phyloP scores from a whole-genome alignment of 768 basidiomycete genomes.

The Holtermanniella nyarrowii region DNA sequence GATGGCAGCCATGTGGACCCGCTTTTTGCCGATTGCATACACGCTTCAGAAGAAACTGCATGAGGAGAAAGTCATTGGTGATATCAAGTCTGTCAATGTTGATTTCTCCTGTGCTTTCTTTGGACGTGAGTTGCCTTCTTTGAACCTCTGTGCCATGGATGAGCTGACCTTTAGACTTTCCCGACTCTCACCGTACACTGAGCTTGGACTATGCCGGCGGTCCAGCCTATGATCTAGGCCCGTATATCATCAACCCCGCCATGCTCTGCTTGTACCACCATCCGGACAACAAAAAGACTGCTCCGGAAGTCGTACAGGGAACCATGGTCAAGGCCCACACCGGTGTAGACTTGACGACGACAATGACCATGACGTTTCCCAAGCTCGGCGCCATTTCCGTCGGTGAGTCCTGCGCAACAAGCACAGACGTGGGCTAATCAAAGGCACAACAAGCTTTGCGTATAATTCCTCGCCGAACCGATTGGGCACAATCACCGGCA shows the following conservation, averaged over 20 bases:
- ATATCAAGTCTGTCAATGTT: conserved; percentile 25
- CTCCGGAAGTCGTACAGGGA: conserved; percentile 18
- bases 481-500: conserved; percentile 20
- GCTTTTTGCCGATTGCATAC: conserved; percentile 36
- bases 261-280: conserved; percentile 30
- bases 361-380: background rate
- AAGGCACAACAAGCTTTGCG: conserved; percentile 21
- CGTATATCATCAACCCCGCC: conserved; percentile 14
- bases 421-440: too few species aligned
- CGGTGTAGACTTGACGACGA: background rate
- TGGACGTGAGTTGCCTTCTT: too few species aligned
- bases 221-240: conserved; percentile 40
- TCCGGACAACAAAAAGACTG: conserved; percentile 26
- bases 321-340: conserved; percentile 9
- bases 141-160: too few species aligned
- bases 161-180: too few species aligned
- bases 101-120: conserved; percentile 33
- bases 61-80: conserved; percentile 31
- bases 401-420: conserved; percentile 1
- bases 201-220: conserved; percentile 39
- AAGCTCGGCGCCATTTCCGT: conserved; percentile 10
- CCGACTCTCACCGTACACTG: conserved; percentile 28
- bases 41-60: conserved; percentile 32
- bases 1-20: conserved; percentile 34
- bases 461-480: conserved; percentile 4